A percentile compares a stretch with the other conserved stretches of the same genome.
Evolutionary conservation across 1,284 basidiomycete species (phyloP).

Genomic region (Paramarasmius palmivorus): DNA sequence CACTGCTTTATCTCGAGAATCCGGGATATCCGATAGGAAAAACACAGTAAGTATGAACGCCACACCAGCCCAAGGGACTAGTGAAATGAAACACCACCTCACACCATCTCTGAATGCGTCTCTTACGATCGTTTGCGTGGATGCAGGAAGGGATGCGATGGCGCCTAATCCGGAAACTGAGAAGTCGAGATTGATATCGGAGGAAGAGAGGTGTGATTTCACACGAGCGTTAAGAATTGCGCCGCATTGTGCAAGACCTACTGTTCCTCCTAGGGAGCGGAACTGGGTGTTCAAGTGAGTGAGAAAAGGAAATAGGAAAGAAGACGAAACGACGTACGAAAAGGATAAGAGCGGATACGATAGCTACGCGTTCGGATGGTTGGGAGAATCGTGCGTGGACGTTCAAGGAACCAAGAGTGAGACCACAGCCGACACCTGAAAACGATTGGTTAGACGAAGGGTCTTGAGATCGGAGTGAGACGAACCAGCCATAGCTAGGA

Average conservation of each 20-base stretch:
- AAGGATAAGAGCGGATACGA: constrained; percentile 41
- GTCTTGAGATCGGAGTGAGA: neutral
- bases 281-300: too few species aligned
- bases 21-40: constrained; percentile 37
- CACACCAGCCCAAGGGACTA: constrained; percentile 47
- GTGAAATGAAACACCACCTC: constrained; percentile 44
- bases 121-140: constrained; percentile 34
- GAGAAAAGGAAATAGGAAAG: too few species aligned
- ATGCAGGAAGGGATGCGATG: constrained; percentile 35
- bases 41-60: constrained; percentile 32
- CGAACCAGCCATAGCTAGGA: constrained; percentile 37
- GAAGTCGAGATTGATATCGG: neutral
- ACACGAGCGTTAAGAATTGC: too few species aligned
- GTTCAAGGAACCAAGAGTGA: constrained; percentile 37
- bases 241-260: too few species aligned
- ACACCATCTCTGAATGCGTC: constrained; percentile 42
- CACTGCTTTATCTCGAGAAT: too few species aligned
- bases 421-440: constrained; percentile 41
- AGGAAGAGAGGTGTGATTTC: too few species aligned
- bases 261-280: too few species aligned
- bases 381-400: constrained; percentile 49
- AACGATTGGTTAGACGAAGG: neutral
- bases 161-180: constrained; percentile 5
- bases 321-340: too few species aligned
- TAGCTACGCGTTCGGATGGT: constrained; percentile 33